Base-by-base conservation (phyloP, 2,329 filamentous ascomycete species). In the Arthrobotrys musiformis region DNA sequence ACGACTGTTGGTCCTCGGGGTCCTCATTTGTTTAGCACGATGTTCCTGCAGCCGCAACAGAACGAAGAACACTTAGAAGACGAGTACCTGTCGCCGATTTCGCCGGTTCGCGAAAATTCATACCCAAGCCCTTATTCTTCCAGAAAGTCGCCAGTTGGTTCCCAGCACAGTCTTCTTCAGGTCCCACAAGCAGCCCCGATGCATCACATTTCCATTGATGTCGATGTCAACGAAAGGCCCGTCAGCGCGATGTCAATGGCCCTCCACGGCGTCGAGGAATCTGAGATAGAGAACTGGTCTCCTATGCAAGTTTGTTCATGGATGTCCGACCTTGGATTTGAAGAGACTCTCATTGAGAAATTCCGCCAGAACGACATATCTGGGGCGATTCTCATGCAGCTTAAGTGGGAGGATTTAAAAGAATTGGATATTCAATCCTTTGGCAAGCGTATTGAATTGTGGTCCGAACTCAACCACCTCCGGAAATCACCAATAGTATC, bases 281-380 rank as follows among this genome's bases (percentile, higher is more conserved):
- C 85, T 24, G 86, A 87, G 60, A 86, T 94, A 75, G 86, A 87
- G 15, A 85, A 85, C 50, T 95, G 92, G 93, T 88, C 89, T 13
- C 90, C 92, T 2, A 88, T 90, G 81, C 90, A 93, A 84, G 92
- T 95, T 48, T 91, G 92, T 68, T 90, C 92, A 81, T 95, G 92
- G 89, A 95, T 97, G 93, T 88, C 90, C 81, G 89, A 93, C 82
- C 89, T 90, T 50, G 93, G 92, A 80, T 90, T 97, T 82, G 94
- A 97, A 82, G 85, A 89, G 62, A 85, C 87, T 5, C 87, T 94
- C 61, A 90, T 95, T 9, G 90, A 96, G 81, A 92, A 91, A 80
- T 97, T 99, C 81, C 88, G 94, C 78, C 89, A 91, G 81, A 96
- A 99, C 83, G 94, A 99, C 82, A 97, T 99, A 83, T 93, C 91